Evolutionary conservation across 2,329 filamentous ascomycete genomes (phyloP).

Genomic region (Trichoderma sp.): DNA sequence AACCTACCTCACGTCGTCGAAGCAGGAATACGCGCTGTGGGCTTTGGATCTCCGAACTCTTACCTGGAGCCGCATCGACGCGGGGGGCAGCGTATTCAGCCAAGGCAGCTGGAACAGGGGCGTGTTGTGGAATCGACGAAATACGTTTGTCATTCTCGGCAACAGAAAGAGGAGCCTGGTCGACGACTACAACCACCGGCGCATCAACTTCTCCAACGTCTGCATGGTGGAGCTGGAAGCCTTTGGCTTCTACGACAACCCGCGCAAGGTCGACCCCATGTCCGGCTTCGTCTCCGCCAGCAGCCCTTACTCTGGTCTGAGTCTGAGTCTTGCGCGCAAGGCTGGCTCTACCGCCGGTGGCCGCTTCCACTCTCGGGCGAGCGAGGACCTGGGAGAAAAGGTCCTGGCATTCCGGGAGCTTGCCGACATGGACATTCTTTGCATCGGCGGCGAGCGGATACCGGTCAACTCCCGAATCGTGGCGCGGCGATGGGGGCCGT

Average conservation of each 20-base stretch:
- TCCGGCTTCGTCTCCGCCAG: slow-evolving; percentile 86
- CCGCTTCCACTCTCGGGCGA: slow-evolving; percentile 72
- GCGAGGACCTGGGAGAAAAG: slow-evolving; percentile 82
- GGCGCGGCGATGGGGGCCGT: slow-evolving; percentile 87
- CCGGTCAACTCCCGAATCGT: slow-evolving; percentile 91
- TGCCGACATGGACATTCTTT: slow-evolving; percentile 94
- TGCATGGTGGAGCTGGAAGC: slow-evolving; percentile 97
- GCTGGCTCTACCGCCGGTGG: slow-evolving; percentile 72
- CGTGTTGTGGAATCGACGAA: slow-evolving; percentile 88
- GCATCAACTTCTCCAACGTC: slow-evolving; percentile 95
- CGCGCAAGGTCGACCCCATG: slow-evolving; percentile 73
- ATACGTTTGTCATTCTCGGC: slow-evolving; percentile 93
- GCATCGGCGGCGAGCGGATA: slow-evolving; percentile 86
- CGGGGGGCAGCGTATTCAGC: slow-evolving; percentile 89
- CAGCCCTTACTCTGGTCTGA: slow-evolving; percentile 63
- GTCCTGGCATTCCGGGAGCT: slow-evolving; percentile 80
- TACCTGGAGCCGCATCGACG: slow-evolving; percentile 95
- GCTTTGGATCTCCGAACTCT: slow-evolving; percentile 84
- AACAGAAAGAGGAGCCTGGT: slow-evolving; percentile 92
- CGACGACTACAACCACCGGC: slow-evolving; percentile 96
- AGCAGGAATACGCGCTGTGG: slow-evolving; percentile 98
- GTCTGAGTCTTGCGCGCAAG: slow-evolving; percentile 60
- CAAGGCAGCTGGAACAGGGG: slow-evolving; percentile 98
- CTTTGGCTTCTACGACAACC: slow-evolving; percentile 96
- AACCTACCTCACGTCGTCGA: slow-evolving; percentile 95